Evolutionary conservation across 2,329 filamentous ascomycete genomes (phyloP), one percentile per base, ranked within the genome.

Genomic region (Ascochyta rabiei): DNA sequence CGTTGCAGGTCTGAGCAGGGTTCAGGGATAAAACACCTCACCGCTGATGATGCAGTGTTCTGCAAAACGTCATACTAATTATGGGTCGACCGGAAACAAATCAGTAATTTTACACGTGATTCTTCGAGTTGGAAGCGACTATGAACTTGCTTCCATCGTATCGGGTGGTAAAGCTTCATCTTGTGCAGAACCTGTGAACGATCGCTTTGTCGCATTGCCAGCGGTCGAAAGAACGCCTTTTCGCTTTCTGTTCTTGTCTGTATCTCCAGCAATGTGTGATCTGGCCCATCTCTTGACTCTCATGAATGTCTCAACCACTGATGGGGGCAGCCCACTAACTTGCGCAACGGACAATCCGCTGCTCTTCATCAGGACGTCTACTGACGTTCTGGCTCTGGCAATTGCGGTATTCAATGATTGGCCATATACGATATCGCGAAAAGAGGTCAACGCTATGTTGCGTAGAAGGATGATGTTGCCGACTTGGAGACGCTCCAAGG

Each of bases 401-500:
- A 89, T 82, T 7, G 86, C 85, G 59, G 84, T 84, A 24, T 89
- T 84, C 58, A 97, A 76, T 67, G 89, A 95, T 72, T 96, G 89
- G 0, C 93, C 93, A 65, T 95, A 92, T 0, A 97, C 93, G 64
- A 84, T 87, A 41, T 86, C 84, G 46, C 83, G 83, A 71, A 93
- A 98, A 4, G 86, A 85, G 47, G 86, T 85, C 46, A 98, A 79
- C 0, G 89, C 91, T 6, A 96, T 86, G 64, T 93, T 92, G 52
- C 87, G 86, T 55, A 96, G 71, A 13, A 96, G 80, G 5, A 98
- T 80, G 1, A 96, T 84, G 68, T 98, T 91, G 64, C 89, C 88
- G 0, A 86, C 77, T 40, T 87, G 81, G 28, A 96, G 76, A 7
- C 24, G 74, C 1, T 77, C 71, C 55, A 78, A 72, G 35, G 65